Percentiles rank a stretch among this genome's conserved stretches.
Conservation (phyloP, 2,329 filamentous ascomycete genomes). For the Akanthomyces lecanii region DNA sequence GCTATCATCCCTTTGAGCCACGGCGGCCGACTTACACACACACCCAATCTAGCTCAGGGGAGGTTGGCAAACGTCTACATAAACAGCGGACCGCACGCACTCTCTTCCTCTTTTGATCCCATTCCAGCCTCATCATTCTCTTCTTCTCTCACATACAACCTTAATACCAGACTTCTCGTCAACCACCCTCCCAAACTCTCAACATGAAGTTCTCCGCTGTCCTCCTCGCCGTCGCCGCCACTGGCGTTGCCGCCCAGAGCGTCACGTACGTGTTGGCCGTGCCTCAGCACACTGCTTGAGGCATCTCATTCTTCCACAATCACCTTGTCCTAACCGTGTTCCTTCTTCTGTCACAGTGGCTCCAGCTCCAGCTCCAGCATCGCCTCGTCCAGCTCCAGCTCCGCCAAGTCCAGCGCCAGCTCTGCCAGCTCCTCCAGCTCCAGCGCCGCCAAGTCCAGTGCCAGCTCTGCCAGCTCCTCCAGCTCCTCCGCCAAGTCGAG, state of each 20-base stretch:
- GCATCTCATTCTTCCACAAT: neutral
- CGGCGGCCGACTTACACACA: neutral
- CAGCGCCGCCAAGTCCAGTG: neutral
- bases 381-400: neutral
- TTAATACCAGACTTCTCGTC: neutral
- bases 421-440: neutral
- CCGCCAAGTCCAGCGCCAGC: neutral
- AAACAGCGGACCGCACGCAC: neutral
- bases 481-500: neutral
- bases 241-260: conserved; percentile 4
- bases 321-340: neutral
- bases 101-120: neutral
- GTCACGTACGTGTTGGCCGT: neutral
- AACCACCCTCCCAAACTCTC: neutral
- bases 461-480: neutral
- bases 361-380: neutral
- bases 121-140: neutral
- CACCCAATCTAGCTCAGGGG: neutral
- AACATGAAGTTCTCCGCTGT: conserved; percentile 8
- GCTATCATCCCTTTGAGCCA: neutral
- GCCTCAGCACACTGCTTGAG: too few species aligned
- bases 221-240: conserved; percentile 3
- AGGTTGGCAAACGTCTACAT: neutral
- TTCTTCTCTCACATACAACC: neutral
- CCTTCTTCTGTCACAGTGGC: neutral